phyloP scores from a whole-genome alignment of 106 monocot species.

The Dioscorea dumetorum region DNA sequence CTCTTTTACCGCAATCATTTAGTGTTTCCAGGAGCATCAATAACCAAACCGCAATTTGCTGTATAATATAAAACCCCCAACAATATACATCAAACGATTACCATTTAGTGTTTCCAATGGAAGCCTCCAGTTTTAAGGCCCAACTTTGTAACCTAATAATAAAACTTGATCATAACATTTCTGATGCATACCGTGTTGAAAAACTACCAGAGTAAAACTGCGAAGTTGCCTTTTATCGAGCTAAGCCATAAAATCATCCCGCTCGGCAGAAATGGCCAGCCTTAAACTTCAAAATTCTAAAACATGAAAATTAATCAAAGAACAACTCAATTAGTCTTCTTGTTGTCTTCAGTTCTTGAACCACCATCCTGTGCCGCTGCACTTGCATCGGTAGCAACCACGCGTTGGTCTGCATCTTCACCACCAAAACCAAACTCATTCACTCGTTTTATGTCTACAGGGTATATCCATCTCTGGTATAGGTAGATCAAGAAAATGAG shows the following conservation, averaged over 20 bases:
- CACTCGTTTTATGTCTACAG: slow-evolving; percentile 79
- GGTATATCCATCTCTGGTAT: slow-evolving; percentile 94
- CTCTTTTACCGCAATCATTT: too few species aligned
- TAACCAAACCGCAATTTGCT: too few species aligned
- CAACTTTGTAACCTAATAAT: too few species aligned
- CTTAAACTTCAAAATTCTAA: not conserved
- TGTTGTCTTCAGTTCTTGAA: slow-evolving; percentile 28
- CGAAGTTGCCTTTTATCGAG: not conserved
- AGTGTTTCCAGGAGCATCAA: too few species aligned
- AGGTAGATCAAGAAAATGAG: slow-evolving; percentile 90
- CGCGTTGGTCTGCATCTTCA: slow-evolving; percentile 46
- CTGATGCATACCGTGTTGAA: too few species aligned
- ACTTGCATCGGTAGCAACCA: slow-evolving; percentile 15
- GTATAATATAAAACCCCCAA: too few species aligned
- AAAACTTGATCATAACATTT: too few species aligned
- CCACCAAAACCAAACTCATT: slow-evolving; percentile 99
- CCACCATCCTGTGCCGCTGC: slow-evolving; percentile 14
- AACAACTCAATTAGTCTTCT: slow-evolving; percentile 67
- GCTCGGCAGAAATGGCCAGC: not conserved
- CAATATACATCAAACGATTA: too few species aligned
- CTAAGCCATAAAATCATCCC: slow-evolving; percentile 5
- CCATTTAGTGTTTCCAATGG: too few species aligned
- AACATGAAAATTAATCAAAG: not conserved
- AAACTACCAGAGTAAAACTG: too few species aligned
- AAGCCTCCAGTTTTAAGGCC: too few species aligned